Conservation (phyloP, 2,329 filamentous ascomycete species). For the Blastomyces parvus region DNA sequence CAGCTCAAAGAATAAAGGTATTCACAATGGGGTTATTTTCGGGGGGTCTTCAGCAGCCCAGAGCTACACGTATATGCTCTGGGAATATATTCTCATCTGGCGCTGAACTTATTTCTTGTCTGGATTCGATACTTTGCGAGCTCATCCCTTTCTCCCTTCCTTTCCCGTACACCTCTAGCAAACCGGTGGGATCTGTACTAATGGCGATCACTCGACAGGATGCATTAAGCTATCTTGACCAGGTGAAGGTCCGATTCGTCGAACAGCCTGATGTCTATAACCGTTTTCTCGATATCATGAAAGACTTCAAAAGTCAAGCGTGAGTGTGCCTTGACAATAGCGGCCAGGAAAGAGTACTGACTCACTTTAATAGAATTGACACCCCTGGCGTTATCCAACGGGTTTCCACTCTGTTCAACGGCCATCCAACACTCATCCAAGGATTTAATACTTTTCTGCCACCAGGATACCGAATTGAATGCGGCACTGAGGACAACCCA, state of each 20-base stretch:
- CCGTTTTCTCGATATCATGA: slow-evolving; percentile 96
- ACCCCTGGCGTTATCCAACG: slow-evolving; percentile 95
- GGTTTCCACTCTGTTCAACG: slow-evolving; percentile 89
- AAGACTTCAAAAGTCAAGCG: slow-evolving; percentile 98
- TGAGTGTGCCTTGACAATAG: slow-evolving; percentile 38
- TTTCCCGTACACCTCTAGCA: not conserved
- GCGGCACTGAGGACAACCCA: slow-evolving; percentile 83
- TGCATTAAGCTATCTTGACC: slow-evolving; percentile 90
- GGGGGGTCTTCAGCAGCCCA: not conserved
- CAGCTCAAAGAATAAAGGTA: not conserved
- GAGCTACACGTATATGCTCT: not conserved
- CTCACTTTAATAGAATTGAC: slow-evolving; percentile 56
- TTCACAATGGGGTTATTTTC: not conserved
- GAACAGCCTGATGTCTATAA: slow-evolving; percentile 98
- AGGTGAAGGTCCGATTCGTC: slow-evolving; percentile 96
- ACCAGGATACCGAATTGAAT: slow-evolving; percentile 92
- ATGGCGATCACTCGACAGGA: slow-evolving; percentile 47
- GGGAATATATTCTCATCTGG: not conserved
- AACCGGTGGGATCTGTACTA: not conserved
- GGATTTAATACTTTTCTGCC: slow-evolving; percentile 98
- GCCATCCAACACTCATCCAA: slow-evolving; percentile 89
- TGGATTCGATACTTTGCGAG: not conserved
- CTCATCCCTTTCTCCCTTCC: not conserved
- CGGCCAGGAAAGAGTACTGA: slow-evolving; percentile 15
- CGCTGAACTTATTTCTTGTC: not conserved